Base-by-base conservation (phyloP, 2,329 filamentous ascomycete species). In the Herpotrichia juniperi region DNA sequence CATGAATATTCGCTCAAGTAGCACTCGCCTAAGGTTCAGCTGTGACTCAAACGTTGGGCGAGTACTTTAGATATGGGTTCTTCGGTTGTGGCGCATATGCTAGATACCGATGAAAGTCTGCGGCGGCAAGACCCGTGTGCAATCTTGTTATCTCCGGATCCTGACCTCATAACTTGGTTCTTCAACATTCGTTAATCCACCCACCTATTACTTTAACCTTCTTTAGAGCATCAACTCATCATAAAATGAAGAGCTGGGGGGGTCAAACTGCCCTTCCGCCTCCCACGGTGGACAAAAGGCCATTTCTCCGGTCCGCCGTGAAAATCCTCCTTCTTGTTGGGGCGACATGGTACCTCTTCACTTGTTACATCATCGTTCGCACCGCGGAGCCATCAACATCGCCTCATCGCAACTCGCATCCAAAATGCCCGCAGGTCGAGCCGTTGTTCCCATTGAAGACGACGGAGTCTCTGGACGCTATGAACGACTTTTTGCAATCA, bases 401-500 rank as follows among this genome's bases (percentile, higher is more conserved):
- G 10, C 21, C 8, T 14, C 40, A 3, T 44, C 43, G 43, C 28
- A 43, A 26, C 4, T 49, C 51, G 2, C 45, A 60, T 14, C 35
- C 53, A 49, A 55, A 52, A 62, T 73, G 70, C 40, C 52, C 61
- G 0, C 70, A 73, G 48, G 66, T 67, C 3, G 55, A 61, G 2
- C 68, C 67, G 2, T 47, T 72, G 2, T 51, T 60, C n/a, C 69
- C 69, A 9, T 42, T 48, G 4, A 50, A 21, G 11, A 62, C 31
- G 8, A 64, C 67, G 1, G 56, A 66, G 53, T 62, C 66, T 48
- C 43, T 73, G 42, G 62, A 69, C 30, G 56, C 62, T 2, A 61
- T 69, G 48, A 60, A 68, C 39, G 56, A 52, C 8, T 72, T 67
- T 37, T 53, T 73, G 10, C 48, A 51, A 11, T 68, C 67, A 8